Percentiles rank a stretch among this genome's conserved stretches.
phyloP scores from a whole-genome alignment of 192 early-diverging fungal genomes.

The Coemansia sp. region DNA sequence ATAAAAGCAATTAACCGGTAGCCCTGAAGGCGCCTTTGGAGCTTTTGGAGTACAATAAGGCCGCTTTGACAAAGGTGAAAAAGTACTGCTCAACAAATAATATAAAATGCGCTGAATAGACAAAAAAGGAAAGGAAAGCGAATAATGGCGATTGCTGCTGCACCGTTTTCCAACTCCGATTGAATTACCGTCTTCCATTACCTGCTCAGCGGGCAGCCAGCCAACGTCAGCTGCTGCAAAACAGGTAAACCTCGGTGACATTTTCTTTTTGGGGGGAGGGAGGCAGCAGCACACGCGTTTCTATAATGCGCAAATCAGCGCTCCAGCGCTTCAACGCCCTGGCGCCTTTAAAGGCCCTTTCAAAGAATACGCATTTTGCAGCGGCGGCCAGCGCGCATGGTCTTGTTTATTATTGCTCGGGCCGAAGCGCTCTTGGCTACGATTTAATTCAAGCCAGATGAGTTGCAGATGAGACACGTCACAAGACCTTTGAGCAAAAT shows the following conservation, averaged over 20 bases:
- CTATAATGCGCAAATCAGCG: too few species aligned
- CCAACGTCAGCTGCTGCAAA: slow-evolving; percentile 8
- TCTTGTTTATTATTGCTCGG: too few species aligned
- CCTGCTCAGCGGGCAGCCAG: neutral
- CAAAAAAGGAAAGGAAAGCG: neutral
- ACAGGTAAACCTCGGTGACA: neutral
- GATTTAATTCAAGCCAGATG: too few species aligned
- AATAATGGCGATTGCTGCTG: neutral
- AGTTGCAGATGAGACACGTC: too few species aligned
- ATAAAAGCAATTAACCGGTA: slow-evolving; percentile 2
- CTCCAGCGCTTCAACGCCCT: too few species aligned
- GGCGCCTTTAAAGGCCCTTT: too few species aligned
- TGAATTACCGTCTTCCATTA: neutral
- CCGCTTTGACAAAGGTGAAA: neutral
- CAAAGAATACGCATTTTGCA: too few species aligned
- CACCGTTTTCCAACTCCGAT: slow-evolving; percentile 16
- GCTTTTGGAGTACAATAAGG: neutral
- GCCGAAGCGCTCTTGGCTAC: too few species aligned
- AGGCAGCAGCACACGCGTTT: too few species aligned
- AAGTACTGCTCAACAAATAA: neutral
- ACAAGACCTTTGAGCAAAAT: neutral
- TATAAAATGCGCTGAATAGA: neutral
- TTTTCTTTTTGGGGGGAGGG: neutral
- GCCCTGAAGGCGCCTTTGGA: neutral
- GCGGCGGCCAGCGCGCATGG: too few species aligned